Evolutionary conservation across 352 stramenopile genomes (phyloP).

Genomic region (Pythium utonaiense): DNA sequence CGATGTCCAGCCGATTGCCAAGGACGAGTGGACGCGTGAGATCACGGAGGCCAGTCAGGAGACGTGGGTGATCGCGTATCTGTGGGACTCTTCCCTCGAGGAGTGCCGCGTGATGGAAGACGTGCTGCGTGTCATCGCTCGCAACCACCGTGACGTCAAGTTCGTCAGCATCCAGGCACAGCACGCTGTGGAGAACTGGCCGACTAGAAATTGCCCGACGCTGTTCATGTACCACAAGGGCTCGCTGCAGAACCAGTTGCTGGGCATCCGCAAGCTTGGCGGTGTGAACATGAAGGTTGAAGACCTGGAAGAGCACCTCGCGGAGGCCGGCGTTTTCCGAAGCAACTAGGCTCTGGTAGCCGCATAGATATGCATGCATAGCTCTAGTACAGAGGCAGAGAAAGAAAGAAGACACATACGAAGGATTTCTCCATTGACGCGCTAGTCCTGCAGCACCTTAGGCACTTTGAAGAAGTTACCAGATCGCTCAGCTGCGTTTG

Average conservation of each 20-base stretch:
- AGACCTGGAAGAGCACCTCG: slow-evolving; percentile 89
- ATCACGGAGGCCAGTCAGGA: slow-evolving; percentile 89
- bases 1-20: slow-evolving; percentile 87
- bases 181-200: slow-evolving; percentile 92
- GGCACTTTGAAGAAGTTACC: slow-evolving; percentile 87
- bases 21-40: slow-evolving; percentile 91
- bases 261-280: slow-evolving; percentile 86
- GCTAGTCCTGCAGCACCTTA: slow-evolving; percentile 77
- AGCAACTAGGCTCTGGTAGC: slow-evolving; percentile 8
- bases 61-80: slow-evolving; percentile 87
- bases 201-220: slow-evolving; percentile 87
- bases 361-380: background rate
- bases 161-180: slow-evolving; percentile 92
- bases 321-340: slow-evolving; percentile 72
- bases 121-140: slow-evolving; percentile 75
- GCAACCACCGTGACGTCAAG: slow-evolving; percentile 89
- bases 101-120: slow-evolving; percentile 92
- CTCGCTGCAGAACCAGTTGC: slow-evolving; percentile 84
- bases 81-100: slow-evolving; percentile 86
- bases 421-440: background rate
- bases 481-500: slow-evolving; percentile 69
- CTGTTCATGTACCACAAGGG: slow-evolving; percentile 93
- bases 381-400: background rate
- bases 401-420: background rate
- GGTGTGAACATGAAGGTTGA: slow-evolving; percentile 85